phyloP scores from a whole-genome alignment of 352 stramenopile genomes.

The Phytophthora citricola region DNA sequence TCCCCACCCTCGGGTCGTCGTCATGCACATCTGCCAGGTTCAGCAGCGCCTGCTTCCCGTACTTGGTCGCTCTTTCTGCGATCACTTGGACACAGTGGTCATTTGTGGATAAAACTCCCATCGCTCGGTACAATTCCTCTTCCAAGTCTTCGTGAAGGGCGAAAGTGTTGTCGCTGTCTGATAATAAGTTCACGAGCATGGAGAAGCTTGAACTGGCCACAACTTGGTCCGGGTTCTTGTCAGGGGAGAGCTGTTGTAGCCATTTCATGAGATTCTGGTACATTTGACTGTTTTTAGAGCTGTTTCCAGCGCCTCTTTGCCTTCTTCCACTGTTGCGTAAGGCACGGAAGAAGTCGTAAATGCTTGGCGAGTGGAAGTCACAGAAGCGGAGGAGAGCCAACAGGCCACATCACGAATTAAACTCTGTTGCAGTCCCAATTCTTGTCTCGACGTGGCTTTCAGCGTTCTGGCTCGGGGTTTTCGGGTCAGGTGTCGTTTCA shows the following conservation, averaged over 20 bases:
- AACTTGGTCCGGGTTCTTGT: constrained; percentile 39
- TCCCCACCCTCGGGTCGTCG: constrained; percentile 58
- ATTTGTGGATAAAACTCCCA: constrained; percentile 63
- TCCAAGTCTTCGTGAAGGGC: constrained; percentile 52
- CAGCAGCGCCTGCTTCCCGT: constrained; percentile 74
- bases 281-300: constrained; percentile 25
- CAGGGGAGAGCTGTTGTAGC: constrained; percentile 51
- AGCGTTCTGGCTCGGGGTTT: constrained; percentile 31
- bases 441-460: constrained; percentile 54
- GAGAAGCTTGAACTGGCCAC: constrained; percentile 68
- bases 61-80: constrained; percentile 64
- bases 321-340: constrained; percentile 22
- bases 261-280: constrained; percentile 59
- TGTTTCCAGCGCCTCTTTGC: constrained; percentile 12
- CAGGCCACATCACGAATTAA: constrained; percentile 69
- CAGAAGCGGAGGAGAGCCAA: constrained; percentile 67
- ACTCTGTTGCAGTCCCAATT: constrained; percentile 77
- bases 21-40: constrained; percentile 64
- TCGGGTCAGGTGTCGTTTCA: constrained; percentile 24
- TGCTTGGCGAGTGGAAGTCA: constrained; percentile 61
- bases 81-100: constrained; percentile 61
- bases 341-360: constrained; percentile 44
- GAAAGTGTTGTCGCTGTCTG: constrained; percentile 34
- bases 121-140: constrained; percentile 53
- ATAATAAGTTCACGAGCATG: constrained; percentile 67